Conservation (phyloP, 2,329 filamentous ascomycete species). For the Colletotrichum lini region DNA sequence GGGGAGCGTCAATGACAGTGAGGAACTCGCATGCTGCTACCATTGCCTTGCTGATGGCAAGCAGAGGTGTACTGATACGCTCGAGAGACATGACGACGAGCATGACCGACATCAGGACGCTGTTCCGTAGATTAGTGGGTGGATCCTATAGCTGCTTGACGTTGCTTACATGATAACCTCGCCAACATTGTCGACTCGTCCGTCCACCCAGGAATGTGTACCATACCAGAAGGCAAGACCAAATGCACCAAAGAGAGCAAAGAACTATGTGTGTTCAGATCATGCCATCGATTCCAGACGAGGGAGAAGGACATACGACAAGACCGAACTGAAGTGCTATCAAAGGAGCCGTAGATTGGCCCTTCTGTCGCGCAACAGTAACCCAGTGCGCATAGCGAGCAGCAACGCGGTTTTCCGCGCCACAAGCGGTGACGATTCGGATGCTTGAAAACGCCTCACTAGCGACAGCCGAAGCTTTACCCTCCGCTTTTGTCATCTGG, state of each 20-base stretch:
- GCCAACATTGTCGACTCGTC: conserved; percentile 63
- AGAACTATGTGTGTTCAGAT: conserved; percentile 58
- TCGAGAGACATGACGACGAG: conserved; percentile 70
- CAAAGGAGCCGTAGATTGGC: conserved; percentile 64
- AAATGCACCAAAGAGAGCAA: conserved; percentile 67
- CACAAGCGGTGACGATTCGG: conserved; percentile 74
- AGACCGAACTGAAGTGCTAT: conserved; percentile 67
- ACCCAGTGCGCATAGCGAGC: conserved; percentile 69
- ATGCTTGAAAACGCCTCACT: conserved; percentile 73
- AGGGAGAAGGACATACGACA: conserved; percentile 52
- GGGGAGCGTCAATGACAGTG: conserved; percentile 65
- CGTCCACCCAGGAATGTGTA: conserved; percentile 63
- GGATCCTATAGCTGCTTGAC: not conserved
- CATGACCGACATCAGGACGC: conserved; percentile 71
- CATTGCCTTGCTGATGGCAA: conserved; percentile 71
- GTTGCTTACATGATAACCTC: conserved; percentile 68
- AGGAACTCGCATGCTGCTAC: conserved; percentile 73
- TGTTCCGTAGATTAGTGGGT: conserved; percentile 40
- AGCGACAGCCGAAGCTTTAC: conserved; percentile 71
- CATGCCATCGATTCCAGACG: not conserved
- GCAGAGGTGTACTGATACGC: conserved; percentile 69
- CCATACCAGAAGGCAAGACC: conserved; percentile 76
- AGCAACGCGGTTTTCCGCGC: conserved; percentile 69
- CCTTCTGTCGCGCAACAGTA: conserved; percentile 66
- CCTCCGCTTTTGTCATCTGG: conserved; percentile 65